Evolutionary conservation across 2,329 filamentous ascomycete genomes (phyloP).

Genomic region (Fusarium xyrophilum): DNA sequence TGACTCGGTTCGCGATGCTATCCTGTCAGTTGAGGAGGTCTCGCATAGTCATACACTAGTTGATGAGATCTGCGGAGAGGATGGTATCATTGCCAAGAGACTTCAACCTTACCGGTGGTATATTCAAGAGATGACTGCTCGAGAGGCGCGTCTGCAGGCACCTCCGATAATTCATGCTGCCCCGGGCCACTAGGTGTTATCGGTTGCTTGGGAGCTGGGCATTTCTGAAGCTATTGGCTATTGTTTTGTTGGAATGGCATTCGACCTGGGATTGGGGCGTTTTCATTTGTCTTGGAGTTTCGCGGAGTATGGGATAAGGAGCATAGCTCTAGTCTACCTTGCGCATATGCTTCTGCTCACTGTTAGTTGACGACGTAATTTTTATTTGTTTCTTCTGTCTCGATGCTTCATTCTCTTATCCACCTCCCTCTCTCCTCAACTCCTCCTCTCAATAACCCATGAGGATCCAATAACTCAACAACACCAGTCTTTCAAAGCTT

Average conservation of each 20-base stretch:
- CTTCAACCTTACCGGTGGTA: background rate
- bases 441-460: background rate
- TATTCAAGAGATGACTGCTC: background rate
- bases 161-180: background rate
- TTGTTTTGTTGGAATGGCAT: rapidly evolving
- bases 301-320: background rate
- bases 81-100: background rate
- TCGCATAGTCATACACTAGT: rapidly evolving
- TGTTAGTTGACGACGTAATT: background rate
- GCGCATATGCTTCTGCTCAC: rapidly evolving
- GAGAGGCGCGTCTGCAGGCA: background rate
- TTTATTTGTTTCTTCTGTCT: too few relatives aligned
- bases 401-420: background rate
- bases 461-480: rapidly evolving
- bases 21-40: background rate
- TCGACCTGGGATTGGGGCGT: background rate
- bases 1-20: background rate
- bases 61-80: background rate
- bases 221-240: background rate
- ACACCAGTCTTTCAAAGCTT: rapidly evolving
- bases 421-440: background rate
- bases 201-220: rapidly evolving
- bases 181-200: background rate
- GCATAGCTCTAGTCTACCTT: background rate
- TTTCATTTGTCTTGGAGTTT: background rate